phyloP scores from a whole-genome alignment of 2,329 filamentous ascomycete genomes.

The Botryosphaeria dothidea region DNA sequence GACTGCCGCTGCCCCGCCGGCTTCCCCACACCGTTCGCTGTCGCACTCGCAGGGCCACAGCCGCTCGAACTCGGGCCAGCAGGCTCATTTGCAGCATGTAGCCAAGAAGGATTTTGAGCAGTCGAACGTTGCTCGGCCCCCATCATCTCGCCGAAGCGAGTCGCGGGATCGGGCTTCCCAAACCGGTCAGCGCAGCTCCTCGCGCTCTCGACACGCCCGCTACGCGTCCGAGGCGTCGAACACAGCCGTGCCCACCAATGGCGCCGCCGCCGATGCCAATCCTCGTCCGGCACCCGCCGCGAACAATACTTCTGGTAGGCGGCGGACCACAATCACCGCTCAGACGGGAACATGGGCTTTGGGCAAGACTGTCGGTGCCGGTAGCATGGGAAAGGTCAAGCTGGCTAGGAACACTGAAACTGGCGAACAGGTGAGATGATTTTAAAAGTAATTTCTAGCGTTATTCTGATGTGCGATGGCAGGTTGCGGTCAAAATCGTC shows the following conservation, averaged over 20 bases:
- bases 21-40: slow-evolving; percentile 36
- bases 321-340: slow-evolving; percentile 82
- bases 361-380: slow-evolving; percentile 94
- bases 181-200: slow-evolving; percentile 32
- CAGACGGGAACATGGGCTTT: slow-evolving; percentile 87
- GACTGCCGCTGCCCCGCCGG: slow-evolving; percentile 24
- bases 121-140: slow-evolving; percentile 61
- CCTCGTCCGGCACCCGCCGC: slow-evolving; percentile 3
- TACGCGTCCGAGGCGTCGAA: slow-evolving; percentile 48
- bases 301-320: slow-evolving; percentile 29
- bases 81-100: slow-evolving; percentile 52
- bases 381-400: slow-evolving; percentile 99
- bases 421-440: slow-evolving; percentile 75
- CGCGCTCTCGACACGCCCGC: slow-evolving; percentile 38
- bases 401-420: slow-evolving; percentile 87
- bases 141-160: slow-evolving; percentile 61
- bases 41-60: slow-evolving; percentile 34
- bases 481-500: slow-evolving; percentile 98
- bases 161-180: slow-evolving; percentile 61
- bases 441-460: neutral
- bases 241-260: slow-evolving; percentile 37
- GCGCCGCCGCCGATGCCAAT: slow-evolving; percentile 31
- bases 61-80: slow-evolving; percentile 37
- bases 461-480: slow-evolving; percentile 22
- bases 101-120: slow-evolving; percentile 74